Base-by-base conservation (phyloP, 2,329 filamentous ascomycete species). In the Penicillium sp. region DNA sequence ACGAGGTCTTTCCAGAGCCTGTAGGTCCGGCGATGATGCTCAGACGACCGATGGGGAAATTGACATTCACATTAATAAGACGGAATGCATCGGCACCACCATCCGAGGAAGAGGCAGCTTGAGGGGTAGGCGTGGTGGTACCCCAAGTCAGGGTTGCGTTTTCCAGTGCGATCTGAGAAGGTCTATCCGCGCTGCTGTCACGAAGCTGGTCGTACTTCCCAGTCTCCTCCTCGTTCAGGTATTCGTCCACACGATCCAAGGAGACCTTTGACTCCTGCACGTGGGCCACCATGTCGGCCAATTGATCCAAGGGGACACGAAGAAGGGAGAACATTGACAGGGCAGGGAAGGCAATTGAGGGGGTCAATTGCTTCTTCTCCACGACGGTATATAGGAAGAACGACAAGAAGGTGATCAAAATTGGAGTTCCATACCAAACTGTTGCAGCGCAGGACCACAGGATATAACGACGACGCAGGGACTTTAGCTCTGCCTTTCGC, bases 241-340 rank as follows among this genome's bases (percentile, higher is more conserved):
- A 99, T 70, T 96, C 91, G 73, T 99, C 94, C 8, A 99, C 92
- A 82, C 95, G 93, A 73, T 97, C 93, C 56, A 99, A 89, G 0
- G 95, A 99, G 22, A 99, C 94, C 80, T 96, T 96, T 26, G 93
- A 92, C 79, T 99, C 95, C 80, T 97, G 93, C 4, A 99, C 93
- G 79, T 98, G 95, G 12, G 95, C 95, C 73, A 98, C 90, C 95
- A 99, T 99, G 78, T 99, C 95, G 55, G 95, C 95, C 58, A 99
- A 85, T 79, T 98, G 94, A 76, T 99, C 95, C 50, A 99, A 83
- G 4, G 95, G 95, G 57, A 97, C 91, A 53, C 95, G 89, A 15
- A 99, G 88, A 44, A 99, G 88, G 75, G 93, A 93, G 77, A 99
- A 99, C 66, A 99, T 88, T 0, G 95, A 98, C 58, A 99, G 89